Conservation (phyloP, 768 basidiomycete genomes). For the Russula earlei region DNA sequence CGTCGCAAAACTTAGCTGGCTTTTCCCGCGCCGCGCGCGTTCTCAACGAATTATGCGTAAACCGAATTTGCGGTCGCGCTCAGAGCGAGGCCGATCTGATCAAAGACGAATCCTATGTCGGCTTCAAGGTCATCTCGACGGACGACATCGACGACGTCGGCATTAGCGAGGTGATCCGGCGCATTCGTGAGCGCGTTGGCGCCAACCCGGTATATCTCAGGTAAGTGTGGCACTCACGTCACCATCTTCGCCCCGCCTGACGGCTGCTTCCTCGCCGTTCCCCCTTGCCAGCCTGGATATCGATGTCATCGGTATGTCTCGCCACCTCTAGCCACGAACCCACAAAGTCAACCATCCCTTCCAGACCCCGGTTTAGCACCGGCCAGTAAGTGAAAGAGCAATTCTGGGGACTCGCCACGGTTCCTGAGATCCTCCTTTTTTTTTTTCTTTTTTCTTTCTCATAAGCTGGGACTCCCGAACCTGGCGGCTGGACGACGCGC, state of each 20-base stretch:
- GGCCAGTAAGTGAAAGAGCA: conserved; percentile 27
- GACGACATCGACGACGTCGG: conserved; percentile 83
- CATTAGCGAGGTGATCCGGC: conserved; percentile 53
- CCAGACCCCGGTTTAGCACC: conserved; percentile 72
- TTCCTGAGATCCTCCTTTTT: background rate
- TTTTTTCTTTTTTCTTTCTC: background rate
- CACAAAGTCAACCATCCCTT: conserved; percentile 2
- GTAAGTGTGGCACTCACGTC: conserved; percentile 24
- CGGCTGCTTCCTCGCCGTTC: background rate
- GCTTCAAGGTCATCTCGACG: conserved; percentile 70
- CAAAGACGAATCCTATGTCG: conserved; percentile 53
- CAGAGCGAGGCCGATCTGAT: conserved; percentile 55
- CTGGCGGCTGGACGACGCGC: conserved; percentile 77
- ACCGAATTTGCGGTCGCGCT: background rate
- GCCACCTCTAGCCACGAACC: background rate
- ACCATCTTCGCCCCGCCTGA: background rate
- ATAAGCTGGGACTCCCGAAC: conserved; percentile 73
- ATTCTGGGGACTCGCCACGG: background rate
- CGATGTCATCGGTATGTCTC: conserved; percentile 58
- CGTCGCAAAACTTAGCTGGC: conserved; percentile 14
- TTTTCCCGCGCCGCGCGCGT: no score
- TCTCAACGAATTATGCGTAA: background rate
- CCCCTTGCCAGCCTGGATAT: conserved; percentile 59
- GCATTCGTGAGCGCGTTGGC: conserved; percentile 66
- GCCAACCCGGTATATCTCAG: conserved; percentile 68